phyloP scores from a whole-genome alignment of 305 asterid genomes.

The Solanum hybrid region DNA sequence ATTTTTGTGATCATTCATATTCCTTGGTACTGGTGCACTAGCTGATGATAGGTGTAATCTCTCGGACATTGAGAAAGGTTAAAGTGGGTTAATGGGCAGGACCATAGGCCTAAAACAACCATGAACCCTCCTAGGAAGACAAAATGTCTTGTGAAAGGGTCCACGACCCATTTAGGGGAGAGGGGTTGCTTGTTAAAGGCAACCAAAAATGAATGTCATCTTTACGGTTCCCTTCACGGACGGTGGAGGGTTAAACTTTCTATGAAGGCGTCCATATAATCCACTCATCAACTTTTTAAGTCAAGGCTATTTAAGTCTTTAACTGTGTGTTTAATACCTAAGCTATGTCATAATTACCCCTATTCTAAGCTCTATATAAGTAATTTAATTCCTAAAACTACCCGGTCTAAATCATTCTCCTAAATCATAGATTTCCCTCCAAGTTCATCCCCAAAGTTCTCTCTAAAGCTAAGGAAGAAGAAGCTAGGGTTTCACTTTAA shows the following conservation, averaged over 20 bases:
- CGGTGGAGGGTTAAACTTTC: neutral
- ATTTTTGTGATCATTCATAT: neutral
- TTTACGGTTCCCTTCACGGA: neutral
- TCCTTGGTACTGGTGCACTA: neutral
- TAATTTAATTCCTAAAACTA: neutral
- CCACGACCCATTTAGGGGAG: neutral
- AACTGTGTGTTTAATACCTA: neutral
- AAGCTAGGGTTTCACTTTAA: neutral
- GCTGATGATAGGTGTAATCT: neutral
- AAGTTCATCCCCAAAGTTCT: neutral
- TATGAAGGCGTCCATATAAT: neutral
- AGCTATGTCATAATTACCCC: neutral
- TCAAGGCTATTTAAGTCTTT: neutral
- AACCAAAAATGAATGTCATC: neutral
- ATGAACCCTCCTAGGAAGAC: neutral
- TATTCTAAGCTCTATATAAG: neutral
- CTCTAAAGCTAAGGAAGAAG: neutral
- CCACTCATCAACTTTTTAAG: neutral
- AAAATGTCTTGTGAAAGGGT: neutral
- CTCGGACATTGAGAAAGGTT: neutral
- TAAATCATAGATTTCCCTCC: neutral
- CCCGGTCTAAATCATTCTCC: neutral
- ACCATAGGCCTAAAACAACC: neutral
- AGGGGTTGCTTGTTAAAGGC: neutral
- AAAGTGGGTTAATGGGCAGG: neutral